Percentiles rank a stretch among this genome's conserved stretches.
Evolutionary conservation across 495 filamentous ascomycete species (phyloP).

Genomic region (Trypethelium eluteriae): DNA sequence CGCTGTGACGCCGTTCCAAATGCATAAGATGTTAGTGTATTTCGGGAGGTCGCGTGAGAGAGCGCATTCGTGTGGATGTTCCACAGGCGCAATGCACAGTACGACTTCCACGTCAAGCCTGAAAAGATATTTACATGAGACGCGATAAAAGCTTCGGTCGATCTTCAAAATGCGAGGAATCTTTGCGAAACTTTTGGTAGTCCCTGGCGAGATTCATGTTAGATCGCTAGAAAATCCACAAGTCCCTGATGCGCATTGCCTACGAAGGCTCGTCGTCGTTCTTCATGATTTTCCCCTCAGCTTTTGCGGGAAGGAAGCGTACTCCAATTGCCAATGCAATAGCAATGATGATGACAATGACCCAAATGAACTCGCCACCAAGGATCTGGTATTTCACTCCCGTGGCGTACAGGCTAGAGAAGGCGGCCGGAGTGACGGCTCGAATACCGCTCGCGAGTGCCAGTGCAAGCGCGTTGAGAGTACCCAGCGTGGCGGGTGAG

Average conservation of each 20-base stretch:
- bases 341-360: conserved; percentile 46
- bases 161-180: too few species aligned
- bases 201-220: too few species aligned
- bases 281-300: conserved; percentile 34
- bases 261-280: conserved; percentile 9
- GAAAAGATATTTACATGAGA: too few species aligned
- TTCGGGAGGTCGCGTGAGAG: too few species aligned
- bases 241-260: neutral
- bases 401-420: conserved; percentile 54
- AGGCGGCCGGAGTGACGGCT: conserved; percentile 52
- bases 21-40: too few species aligned
- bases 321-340: conserved; percentile 40
- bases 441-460: conserved; percentile 46
- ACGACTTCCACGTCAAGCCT: too few species aligned
- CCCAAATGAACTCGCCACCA: conserved; percentile 58
- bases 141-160: too few species aligned
- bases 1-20: too few species aligned
- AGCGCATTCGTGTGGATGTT: too few species aligned
- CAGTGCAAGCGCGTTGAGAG: conserved; percentile 57
- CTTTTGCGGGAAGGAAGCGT: conserved; percentile 44
- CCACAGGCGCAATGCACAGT: too few species aligned
- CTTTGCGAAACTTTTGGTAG: too few species aligned
- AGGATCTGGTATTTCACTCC: conserved; percentile 50
- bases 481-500: conserved; percentile 49
- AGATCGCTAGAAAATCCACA: neutral